These are phyloP conservation scores for Petunia axillaris DNA, from an alignment of 257 asterid genomes.

Conservation along the genomic window DNA sequence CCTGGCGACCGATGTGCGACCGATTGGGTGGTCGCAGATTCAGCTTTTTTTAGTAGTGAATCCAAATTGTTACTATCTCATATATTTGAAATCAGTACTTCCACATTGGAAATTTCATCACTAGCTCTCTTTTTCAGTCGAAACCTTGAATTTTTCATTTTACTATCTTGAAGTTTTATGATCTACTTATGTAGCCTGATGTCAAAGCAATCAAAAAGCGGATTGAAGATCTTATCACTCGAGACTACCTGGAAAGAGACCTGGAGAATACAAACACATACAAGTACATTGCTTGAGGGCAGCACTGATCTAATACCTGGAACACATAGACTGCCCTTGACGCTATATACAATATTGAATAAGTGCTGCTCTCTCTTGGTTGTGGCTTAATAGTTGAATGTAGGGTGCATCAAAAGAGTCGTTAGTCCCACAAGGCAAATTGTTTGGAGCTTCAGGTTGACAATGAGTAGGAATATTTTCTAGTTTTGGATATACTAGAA, in stretches of 20 bases:
- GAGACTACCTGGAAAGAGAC: constrained; percentile 61
- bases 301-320: background rate
- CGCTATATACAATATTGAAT: background rate
- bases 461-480: background rate
- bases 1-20: no score
- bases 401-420: background rate
- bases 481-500: background rate
- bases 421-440: background rate
- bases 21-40: no score
- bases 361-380: constrained; percentile 16
- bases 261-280: constrained; percentile 43
- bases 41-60: no score
- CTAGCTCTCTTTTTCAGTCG: no score
- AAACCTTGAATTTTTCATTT: no score
- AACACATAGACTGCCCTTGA: background rate
- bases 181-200: constrained; percentile 48
- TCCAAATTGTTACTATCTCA: background rate
- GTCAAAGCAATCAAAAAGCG: constrained; percentile 55
- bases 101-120: constrained; percentile 10
- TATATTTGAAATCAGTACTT: background rate
- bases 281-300: constrained; percentile 49
- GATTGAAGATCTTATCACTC: constrained; percentile 55
- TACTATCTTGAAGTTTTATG: background rate
- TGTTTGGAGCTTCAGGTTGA: background rate
- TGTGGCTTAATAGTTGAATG: background rate